Base-by-base conservation (phyloP, 495 filamentous ascomycete species). In the Neurospora tetraspora region DNA sequence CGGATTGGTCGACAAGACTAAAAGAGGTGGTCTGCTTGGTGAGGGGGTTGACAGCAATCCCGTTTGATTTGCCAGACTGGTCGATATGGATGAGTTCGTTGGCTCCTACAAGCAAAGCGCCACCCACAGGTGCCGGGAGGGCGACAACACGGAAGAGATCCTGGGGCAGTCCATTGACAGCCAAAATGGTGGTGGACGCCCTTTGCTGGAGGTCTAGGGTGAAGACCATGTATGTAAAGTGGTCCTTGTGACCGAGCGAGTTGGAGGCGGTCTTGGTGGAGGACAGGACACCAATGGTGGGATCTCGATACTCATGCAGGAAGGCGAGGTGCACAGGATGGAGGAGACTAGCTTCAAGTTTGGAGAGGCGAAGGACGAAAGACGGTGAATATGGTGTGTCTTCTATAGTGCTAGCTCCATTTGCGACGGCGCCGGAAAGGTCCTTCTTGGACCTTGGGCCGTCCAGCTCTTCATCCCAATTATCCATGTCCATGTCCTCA, bases 31-130 rank as follows among this genome's bases (percentile, higher is more conserved):
- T 85, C 71, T 91, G 85, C 76, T 89, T 92, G 11, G 93, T 89
- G 81, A 97, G 96, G 36, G 91, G 89, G 77, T 99, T 99, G 76
- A 98, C 93, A n/a, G 91, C 95, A 45, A 98, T 92, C 11, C 93
- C 96, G 77, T 91, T 97, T 16, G 93, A 88, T 81, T 96, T 98
- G 6, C 96, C 96, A 14, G 92, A 91, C 84, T 98, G 96, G 79
- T 98, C 96, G 73, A 99, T 91, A 81, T 99, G 96, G 71, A 99
- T 92, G 73, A 99, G 81, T 77, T 97, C 92, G 79, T 98, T 98
- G 14, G 86, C 86, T 9, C 96, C 96, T 53, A 99, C 83, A 40
- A 99, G 87, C 34, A 99, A 82, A 39, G 93, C 91, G 34, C 96
- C 96, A 69, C 96, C 96, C 61, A 98, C 89, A 27, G 94, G 94